A percentile compares a stretch with the other conserved stretches of the same genome.
Conservation (phyloP, 1,139 yeast species). For the Yamadazyma atlantica region DNA sequence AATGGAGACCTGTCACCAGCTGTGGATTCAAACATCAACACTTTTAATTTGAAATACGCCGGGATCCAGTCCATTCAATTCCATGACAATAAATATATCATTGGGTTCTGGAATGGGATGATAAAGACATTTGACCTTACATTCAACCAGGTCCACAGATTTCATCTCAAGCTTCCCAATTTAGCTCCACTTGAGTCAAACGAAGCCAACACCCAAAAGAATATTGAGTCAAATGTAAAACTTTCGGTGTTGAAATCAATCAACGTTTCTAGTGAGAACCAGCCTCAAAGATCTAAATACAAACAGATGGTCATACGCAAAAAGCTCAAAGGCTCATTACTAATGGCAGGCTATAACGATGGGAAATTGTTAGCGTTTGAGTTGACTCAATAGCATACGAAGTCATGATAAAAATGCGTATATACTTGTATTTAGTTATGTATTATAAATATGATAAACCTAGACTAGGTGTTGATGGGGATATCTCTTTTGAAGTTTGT, state of each 20-base stretch:
- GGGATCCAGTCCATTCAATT: conserved; percentile 23
- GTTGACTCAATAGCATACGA: conserved; percentile 1
- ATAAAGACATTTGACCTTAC: conserved; percentile 23
- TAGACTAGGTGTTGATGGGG: conserved; percentile 6
- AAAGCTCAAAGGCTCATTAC: conserved; percentile 13
- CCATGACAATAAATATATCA: conserved; percentile 11
- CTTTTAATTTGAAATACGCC: conserved; percentile 16
- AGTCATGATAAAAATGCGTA: too few relatives aligned
- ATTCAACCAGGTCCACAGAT: conserved; percentile 10
- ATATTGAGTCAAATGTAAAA: conserved; percentile 14
- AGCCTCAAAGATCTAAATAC: conserved; percentile 10
- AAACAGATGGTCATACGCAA: conserved; percentile 16
- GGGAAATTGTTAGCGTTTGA: conserved; percentile 24
- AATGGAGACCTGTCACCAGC: not conserved
- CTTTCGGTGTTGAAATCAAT: conserved; percentile 15
- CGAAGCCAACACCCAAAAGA: conserved; percentile 10
- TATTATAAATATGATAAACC: conserved; percentile 8
- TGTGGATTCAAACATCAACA: conserved; percentile 2
- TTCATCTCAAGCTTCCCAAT: conserved; percentile 18
- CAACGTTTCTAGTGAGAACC: conserved; percentile 1
- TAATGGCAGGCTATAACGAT: conserved; percentile 41
- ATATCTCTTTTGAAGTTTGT: conserved; percentile 10
- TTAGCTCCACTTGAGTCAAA: conserved; percentile 11
- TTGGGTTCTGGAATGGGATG: conserved; percentile 46
- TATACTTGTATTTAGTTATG: conserved; percentile 1